A percentile compares a stretch with the other conserved stretches of the same genome.
These are phyloP conservation scores for Nemania sp. DNA, from an alignment of 2,329 filamentous ascomycete genomes.

Conservation along the genomic window DNA sequence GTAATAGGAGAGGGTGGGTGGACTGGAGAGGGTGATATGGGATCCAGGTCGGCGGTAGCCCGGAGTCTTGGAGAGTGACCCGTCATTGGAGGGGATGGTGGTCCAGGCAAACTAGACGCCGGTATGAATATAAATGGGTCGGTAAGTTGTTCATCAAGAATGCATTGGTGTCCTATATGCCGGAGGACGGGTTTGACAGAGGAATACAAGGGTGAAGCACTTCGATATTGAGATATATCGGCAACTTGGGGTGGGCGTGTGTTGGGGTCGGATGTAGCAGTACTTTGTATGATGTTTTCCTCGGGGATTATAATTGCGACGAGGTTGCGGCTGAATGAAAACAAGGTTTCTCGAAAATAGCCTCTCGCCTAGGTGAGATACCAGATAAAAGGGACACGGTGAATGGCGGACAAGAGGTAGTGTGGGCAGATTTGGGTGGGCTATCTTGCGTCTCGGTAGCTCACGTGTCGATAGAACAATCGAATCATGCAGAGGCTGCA, in stretches of 20 bases:
- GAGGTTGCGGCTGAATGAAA: neutral
- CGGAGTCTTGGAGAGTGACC: constrained; percentile 61
- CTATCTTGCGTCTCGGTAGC: too few relatives aligned
- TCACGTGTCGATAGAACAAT: too few relatives aligned
- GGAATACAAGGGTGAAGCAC: neutral
- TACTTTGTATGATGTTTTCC: neutral
- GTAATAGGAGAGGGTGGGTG: constrained; percentile 60
- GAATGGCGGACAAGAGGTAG: too few relatives aligned
- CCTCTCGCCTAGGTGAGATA: constrained; percentile 1
- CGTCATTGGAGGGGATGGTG: constrained; percentile 56
- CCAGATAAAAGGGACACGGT: too few relatives aligned
- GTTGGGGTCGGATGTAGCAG: neutral
- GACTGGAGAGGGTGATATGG: constrained; percentile 63
- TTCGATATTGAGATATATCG: neutral
- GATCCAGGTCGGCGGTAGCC: constrained; percentile 66
- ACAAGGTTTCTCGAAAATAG: too few relatives aligned
- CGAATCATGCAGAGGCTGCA: too few relatives aligned
- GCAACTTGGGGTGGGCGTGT: neutral
- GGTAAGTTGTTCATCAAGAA: constrained; percentile 3
- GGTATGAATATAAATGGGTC: neutral
- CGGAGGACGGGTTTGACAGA: neutral
- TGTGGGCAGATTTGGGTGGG: too few relatives aligned
- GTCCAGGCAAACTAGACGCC: neutral
- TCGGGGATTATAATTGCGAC: neutral
- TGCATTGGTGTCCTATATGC: neutral